phyloP scores from a whole-genome alignment of 164 flowering plant genomes.

The Chimonanthus praecox region DNA sequence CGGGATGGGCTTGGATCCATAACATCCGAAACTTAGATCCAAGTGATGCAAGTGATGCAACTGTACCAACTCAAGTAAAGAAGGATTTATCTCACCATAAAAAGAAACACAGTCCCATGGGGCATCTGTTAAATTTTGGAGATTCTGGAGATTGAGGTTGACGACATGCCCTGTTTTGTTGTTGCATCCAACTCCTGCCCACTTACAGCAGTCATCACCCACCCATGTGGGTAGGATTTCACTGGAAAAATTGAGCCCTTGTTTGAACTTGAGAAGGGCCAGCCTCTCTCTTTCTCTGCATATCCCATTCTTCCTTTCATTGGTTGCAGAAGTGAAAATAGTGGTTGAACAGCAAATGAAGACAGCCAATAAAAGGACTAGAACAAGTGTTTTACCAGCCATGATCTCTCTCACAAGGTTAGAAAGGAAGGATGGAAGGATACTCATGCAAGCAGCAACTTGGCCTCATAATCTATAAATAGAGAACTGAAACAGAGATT shows the following conservation, averaged over 20 bases:
- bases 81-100: background rate
- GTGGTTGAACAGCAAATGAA: too few relatives aligned
- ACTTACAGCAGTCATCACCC: constrained; percentile 1
- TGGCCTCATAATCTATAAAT: too few relatives aligned
- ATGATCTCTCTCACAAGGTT: too few relatives aligned
- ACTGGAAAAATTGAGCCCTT: background rate
- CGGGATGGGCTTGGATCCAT: constrained; percentile 7
- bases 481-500: too few relatives aligned
- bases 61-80: constrained; percentile 12
- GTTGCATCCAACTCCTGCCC: constrained; percentile 7
- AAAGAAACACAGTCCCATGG: too few relatives aligned
- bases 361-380: too few relatives aligned
- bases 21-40: constrained; percentile 9
- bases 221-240: constrained; percentile 9
- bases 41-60: constrained; percentile 6
- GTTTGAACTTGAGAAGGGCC: constrained; percentile 8
- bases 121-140: background rate
- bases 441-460: too few relatives aligned
- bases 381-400: too few relatives aligned
- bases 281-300: constrained; percentile 5
- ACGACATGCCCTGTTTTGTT: constrained; percentile 10
- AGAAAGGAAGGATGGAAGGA: background rate
- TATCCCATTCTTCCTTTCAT: too few relatives aligned
- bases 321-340: too few relatives aligned
- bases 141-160: constrained; percentile 5